A percentile compares a stretch with the other conserved stretches of the same genome.
Conservation (phyloP, 306 rosid species). For the Crataegus laevigata region DNA sequence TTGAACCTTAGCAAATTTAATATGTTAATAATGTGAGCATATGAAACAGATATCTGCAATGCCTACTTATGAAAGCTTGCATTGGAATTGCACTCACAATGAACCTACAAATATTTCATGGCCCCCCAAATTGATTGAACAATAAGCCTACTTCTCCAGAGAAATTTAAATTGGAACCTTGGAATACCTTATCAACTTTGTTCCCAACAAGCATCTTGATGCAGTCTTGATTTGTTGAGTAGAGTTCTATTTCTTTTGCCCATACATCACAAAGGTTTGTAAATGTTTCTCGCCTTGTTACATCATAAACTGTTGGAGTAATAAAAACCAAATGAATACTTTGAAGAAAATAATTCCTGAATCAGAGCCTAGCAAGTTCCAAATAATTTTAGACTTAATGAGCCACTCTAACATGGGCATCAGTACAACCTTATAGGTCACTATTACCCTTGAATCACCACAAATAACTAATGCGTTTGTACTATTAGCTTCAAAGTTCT, state of each 20-base stretch:
- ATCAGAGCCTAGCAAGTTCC: neutral
- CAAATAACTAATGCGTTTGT: too few relatives aligned
- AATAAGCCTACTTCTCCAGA: neutral
- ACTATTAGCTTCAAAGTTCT: too few relatives aligned
- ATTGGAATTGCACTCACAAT: neutral
- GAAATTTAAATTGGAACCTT: neutral
- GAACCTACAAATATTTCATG: neutral
- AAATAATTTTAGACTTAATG: neutral
- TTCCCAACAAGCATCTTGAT: slow-evolving; percentile 98
- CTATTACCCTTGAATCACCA: too few relatives aligned
- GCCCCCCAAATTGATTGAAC: neutral
- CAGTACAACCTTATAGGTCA: too few relatives aligned
- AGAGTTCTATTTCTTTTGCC: slow-evolving; percentile 93
- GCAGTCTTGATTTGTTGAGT: slow-evolving; percentile 93
- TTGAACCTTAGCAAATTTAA: neutral
- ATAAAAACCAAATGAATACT: slow-evolving; percentile 9
- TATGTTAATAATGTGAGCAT: neutral
- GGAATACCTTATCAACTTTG: slow-evolving; percentile 88
- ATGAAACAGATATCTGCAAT: neutral
- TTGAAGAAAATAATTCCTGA: neutral
- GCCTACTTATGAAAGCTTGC: neutral
- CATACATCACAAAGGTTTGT: slow-evolving; percentile 87
- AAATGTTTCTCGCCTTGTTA: slow-evolving; percentile 86
- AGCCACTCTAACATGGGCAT: too few relatives aligned
- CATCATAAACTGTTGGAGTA: slow-evolving; percentile 69